Percentiles rank a stretch among this genome's conserved stretches.
These are phyloP conservation scores for Hypomyces rosellus DNA, from an alignment of 2,329 filamentous ascomycete species.

Conservation along the genomic window DNA sequence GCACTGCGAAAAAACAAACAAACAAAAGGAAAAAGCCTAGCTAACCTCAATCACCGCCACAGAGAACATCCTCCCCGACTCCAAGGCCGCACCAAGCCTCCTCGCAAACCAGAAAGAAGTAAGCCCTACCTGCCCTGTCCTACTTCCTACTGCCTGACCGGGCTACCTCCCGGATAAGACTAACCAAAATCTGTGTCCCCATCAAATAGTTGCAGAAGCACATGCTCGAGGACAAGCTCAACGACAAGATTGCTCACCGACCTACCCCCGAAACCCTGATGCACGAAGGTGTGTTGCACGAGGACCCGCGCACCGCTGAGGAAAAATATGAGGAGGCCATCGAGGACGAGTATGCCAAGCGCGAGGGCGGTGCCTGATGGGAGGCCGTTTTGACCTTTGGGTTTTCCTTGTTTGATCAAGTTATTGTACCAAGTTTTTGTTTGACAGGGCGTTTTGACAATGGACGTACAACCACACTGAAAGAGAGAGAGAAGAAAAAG, in stretches of 20 bases:
- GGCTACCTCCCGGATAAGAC: neutral
- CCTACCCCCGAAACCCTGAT: conserved; percentile 72
- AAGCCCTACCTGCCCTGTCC: conserved; percentile 15
- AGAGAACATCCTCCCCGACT: conserved; percentile 84
- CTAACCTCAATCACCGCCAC: conserved; percentile 12
- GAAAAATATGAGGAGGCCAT: conserved; percentile 55
- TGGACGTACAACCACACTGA: too few relatives aligned
- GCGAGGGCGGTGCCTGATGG: conserved; percentile 53
- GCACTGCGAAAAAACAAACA: neutral
- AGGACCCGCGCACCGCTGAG: conserved; percentile 55
- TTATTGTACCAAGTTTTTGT: neutral
- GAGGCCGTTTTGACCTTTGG: neutral
- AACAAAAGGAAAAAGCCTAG: neutral
- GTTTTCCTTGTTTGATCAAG: neutral
- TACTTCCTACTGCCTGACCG: neutral
- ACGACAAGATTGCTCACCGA: conserved; percentile 76
- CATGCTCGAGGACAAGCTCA: conserved; percentile 80
- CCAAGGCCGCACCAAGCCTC: conserved; percentile 69
- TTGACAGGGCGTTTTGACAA: too few relatives aligned
- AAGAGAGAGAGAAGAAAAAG: too few relatives aligned
- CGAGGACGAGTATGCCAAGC: conserved; percentile 58
- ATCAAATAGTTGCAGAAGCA: conserved; percentile 64
- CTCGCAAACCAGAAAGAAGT: conserved; percentile 73
- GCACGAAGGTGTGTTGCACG: conserved; percentile 70
- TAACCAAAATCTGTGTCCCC: neutral